Base-by-base conservation (phyloP, 768 basidiomycete species). In the Kwoniella newhampshirensis region DNA sequence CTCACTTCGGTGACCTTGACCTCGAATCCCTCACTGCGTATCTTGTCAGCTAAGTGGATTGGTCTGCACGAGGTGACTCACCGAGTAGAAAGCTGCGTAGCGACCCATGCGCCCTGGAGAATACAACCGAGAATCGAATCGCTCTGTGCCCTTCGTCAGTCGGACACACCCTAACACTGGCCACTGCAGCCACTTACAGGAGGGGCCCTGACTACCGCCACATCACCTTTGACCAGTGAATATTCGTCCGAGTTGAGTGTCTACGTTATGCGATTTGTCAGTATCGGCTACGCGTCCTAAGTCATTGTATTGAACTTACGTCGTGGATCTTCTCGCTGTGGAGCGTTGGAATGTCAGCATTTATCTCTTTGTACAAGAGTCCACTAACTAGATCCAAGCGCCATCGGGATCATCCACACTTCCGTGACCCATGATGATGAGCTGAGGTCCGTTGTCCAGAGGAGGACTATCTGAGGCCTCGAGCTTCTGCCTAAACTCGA, bases 371-470 rank as follows among this genome's bases (percentile, higher is more conserved):
- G 12, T 18, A 35, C 26, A 17, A 32, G 28, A 12, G 8, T 27
- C 21, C 15, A 69, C 67, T 63, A 46, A 69, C 67, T 71, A 74
- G 35, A 74, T 69, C 17, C 60, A 45, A 0, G 69, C 62, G 26
- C 91, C 91, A 80, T 96, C 91, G 15, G 91, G 92, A 76, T 96
- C 92, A 66, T 96, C 92, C 58, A 96, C 90, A 25, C 87, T 88
- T 51, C 91, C 91, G 73, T 96, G 92, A 20, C 92, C 92, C 75
- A 75, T 75, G 26, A 78, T 67, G 60, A 79, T 71, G 26, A 79
- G 58, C 60, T 76, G 75, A 28, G 78, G 77, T 1, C 64, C 60
- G 18, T 65, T 63, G 23, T 67, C 67, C 5, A 56, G 47, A 17
- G 61, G 60, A 0, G 60, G 54, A 13, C 49, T 49, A 37, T 54